Evolutionary conservation across 805 yeast genomes (phyloP).

Genomic region (Ogataea paradorogensis): DNA sequence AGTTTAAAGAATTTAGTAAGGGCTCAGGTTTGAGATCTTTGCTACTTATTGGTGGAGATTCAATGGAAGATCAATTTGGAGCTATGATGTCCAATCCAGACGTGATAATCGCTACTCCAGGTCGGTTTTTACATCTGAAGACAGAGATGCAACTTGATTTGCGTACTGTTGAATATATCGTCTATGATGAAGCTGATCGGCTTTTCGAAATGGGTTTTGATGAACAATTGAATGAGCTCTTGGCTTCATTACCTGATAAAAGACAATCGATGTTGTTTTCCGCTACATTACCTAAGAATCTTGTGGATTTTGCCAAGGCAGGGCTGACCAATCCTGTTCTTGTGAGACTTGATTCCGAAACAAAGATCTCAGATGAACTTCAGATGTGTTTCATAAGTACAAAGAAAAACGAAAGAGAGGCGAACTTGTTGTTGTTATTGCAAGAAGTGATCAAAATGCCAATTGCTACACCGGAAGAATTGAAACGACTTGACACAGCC

Average conservation of each 20-base stretch:
- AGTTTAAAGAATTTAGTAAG: conserved; percentile 79
- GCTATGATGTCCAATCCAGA: conserved; percentile 95
- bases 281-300: conserved; percentile 88
- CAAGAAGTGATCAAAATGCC: conserved; percentile 87
- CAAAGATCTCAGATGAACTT: conserved; percentile 83
- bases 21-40: conserved; percentile 82
- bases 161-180: conserved; percentile 80
- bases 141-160: conserved; percentile 92
- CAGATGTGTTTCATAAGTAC: conserved; percentile 85
- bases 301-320: conserved; percentile 96
- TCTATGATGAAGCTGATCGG: conserved; percentile 97
- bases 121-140: conserved; percentile 91
- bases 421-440: conserved; percentile 69
- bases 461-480: conserved; percentile 66
- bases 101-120: conserved; percentile 94
- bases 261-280: conserved; percentile 90
- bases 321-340: conserved; percentile 90
- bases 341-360: conserved; percentile 89
- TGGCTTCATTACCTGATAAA: conserved; percentile 74
- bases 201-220: conserved; percentile 95
- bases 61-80: conserved; percentile 93
- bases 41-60: conserved; percentile 94
- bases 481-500: conserved; percentile 47
- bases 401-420: conserved; percentile 85
- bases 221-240: conserved; percentile 85